Percentiles rank a stretch among this genome's conserved stretches.
These are phyloP conservation scores for Kodamaea leandrae DNA, from an alignment of 805 yeast species.

Conservation along the genomic window DNA sequence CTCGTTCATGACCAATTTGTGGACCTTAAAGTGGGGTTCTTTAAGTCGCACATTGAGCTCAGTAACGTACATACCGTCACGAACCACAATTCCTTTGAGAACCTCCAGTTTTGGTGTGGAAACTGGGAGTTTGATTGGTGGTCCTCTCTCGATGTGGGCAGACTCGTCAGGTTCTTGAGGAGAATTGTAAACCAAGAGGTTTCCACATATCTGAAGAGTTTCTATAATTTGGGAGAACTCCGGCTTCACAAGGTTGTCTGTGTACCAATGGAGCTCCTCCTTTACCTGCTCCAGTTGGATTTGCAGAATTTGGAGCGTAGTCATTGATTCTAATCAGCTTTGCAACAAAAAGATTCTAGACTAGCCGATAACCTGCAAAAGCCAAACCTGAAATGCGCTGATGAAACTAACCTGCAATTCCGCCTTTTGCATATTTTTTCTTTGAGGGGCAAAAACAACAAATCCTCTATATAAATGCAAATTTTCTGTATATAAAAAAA, in stretches of 20 bases:
- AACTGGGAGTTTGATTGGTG: conserved; percentile 55
- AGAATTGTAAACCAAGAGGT: conserved; percentile 35
- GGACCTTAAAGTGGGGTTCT: conserved; percentile 40
- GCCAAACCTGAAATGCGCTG: too few relatives aligned
- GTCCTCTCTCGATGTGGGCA: conserved; percentile 31
- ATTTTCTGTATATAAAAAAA: too few relatives aligned
- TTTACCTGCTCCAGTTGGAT: neutral
- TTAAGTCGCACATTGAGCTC: conserved; percentile 45
- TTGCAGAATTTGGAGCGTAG: neutral
- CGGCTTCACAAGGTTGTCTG: conserved; percentile 20
- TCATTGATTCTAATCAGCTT: too few relatives aligned
- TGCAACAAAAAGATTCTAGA: too few relatives aligned
- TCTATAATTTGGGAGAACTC: conserved; percentile 36
- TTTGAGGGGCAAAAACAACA: neutral
- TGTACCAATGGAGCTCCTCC: conserved; percentile 35
- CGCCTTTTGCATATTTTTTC: too few relatives aligned
- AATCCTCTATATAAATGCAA: conserved; percentile 6
- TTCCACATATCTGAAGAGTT: conserved; percentile 37
- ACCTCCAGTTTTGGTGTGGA: conserved; percentile 53
- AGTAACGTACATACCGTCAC: conserved; percentile 53
- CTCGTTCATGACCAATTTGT: conserved; percentile 25
- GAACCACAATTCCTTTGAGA: conserved; percentile 57
- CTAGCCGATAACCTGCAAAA: too few relatives aligned
- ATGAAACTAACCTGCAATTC: too few relatives aligned
- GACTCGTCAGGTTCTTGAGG: conserved; percentile 33